phyloP scores from a whole-genome alignment of 139 green algal species.

The Coelastrella sp. region DNA sequence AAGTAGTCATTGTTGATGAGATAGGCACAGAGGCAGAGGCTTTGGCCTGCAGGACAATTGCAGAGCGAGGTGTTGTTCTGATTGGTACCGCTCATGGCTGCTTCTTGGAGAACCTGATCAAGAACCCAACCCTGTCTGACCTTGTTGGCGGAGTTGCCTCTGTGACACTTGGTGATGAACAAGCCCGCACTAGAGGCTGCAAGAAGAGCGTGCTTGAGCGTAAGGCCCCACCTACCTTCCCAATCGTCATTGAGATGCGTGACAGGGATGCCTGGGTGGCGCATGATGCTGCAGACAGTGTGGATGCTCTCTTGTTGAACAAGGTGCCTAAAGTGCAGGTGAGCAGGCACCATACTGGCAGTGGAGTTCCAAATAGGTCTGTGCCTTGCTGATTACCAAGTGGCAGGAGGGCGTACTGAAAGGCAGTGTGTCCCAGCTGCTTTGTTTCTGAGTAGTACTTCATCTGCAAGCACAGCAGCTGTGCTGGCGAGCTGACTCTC shows the following conservation, averaged over 20 bases:
- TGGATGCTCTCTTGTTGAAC: constrained; percentile 86
- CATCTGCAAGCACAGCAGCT: too few species aligned
- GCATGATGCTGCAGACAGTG: constrained; percentile 85
- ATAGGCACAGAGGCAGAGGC: constrained; percentile 97
- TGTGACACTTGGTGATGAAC: constrained; percentile 82
- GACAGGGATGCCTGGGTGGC: constrained; percentile 89
- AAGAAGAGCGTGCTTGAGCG: constrained; percentile 95
- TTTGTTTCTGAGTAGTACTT: too few species aligned
- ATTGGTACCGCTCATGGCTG: constrained; percentile 97
- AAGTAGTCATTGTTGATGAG: constrained; percentile 96
- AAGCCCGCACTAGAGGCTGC: constrained; percentile 83
- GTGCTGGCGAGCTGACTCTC: too few species aligned
- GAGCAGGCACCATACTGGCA: too few species aligned
- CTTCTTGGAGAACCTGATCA: constrained; percentile 98
- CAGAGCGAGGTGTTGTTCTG: constrained; percentile 93
- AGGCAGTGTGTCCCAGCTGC: too few species aligned
- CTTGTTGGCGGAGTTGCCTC: constrained; percentile 60
- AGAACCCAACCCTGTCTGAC: constrained; percentile 86
- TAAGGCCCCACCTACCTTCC: constrained; percentile 92
- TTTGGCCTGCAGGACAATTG: constrained; percentile 97
- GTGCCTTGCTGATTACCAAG: too few species aligned
- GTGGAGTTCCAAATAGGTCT: too few species aligned
- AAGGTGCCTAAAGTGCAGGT: constrained; percentile 85
- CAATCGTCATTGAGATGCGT: constrained; percentile 95
- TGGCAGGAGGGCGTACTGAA: too few species aligned